Evolutionary conservation across 768 basidiomycete genomes (phyloP), one percentile per base, ranked within the genome.

Genomic region (Agaricus sinodeliciosus): DNA sequence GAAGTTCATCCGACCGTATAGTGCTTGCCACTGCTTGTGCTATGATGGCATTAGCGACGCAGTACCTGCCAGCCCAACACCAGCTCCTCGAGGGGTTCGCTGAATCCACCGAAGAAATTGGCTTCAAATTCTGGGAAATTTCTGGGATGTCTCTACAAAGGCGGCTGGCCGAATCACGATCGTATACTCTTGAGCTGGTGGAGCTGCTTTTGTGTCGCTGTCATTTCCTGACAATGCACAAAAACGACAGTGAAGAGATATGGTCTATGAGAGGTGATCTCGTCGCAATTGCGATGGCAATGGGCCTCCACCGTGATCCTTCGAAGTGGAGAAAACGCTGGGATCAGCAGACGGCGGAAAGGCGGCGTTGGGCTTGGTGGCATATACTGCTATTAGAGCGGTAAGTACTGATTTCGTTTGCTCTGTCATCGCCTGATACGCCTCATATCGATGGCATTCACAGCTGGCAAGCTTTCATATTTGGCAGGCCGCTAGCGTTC

Each of bases 361-460:
- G 90, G 53, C 74, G 90, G 47, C 74, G 90, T 49, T 91, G 90
- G 90, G 87, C 87, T 6, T 92, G 90, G 90, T 92, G 90, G 90
- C 87, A 92, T 66, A 87, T 89, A 55, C 68, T 92, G 35, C 72
- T 89, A 48, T 74, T 90, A 28, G 90, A 91, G 70, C 75, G 88
- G 87, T 86, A 48, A 34, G 79, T 48, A 22, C 49, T 31, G 12
- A 40, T 57, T 51, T 49, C 34, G 40, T 52, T 44, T 18, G 48
- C 48, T 46, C 46, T 37, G 35, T 51, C n/a, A 27, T 44, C 43
- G 48, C 41, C 43, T 48, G 11, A 55, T 45, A 44, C 28, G 55
- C 22, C 41, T 47, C 44, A 57, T 59, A 26, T 56, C 42, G 18
- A 51, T 16, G 31, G 31, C 16, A 31, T 31, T 50, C 55, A 16